A percentile compares a stretch with the other conserved stretches of the same genome.
phyloP scores from a whole-genome alignment of 257 asterid species.

The Salvia hispanica region DNA sequence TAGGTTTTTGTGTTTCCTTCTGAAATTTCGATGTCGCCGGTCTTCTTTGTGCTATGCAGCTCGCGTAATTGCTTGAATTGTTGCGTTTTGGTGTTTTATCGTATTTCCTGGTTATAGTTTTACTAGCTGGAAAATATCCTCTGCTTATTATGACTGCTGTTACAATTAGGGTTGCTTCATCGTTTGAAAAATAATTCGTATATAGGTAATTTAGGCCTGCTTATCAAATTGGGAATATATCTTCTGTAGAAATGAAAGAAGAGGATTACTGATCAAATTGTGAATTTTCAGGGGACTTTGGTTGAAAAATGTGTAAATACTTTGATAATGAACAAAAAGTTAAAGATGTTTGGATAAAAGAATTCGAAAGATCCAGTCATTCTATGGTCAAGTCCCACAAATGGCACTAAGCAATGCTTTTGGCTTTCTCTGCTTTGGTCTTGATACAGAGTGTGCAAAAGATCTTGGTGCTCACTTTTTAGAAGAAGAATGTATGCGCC shows the following conservation, averaged over 20 bases:
- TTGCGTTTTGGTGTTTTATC: slow-evolving; percentile 10
- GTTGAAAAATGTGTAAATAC: neutral
- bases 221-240: too few species aligned
- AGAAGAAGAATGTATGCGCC: neutral
- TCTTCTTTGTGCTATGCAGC: neutral
- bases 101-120: too few species aligned
- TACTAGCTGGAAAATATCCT: too few species aligned
- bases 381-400: neutral
- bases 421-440: neutral
- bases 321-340: neutral
- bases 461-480: neutral
- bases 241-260: too few species aligned
- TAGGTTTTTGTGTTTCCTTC: neutral
- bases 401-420: neutral
- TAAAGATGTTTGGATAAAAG: neutral
- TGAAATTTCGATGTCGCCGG: neutral
- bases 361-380: neutral
- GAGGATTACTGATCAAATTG: neutral
- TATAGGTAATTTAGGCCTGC: too few species aligned
- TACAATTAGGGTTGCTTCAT: too few species aligned
- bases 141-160: neutral
- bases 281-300: neutral
- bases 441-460: neutral
- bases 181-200: too few species aligned
- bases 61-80: neutral